Conservation (phyloP, 495 filamentous ascomycete genomes). For the Penicillium waksmanii region DNA sequence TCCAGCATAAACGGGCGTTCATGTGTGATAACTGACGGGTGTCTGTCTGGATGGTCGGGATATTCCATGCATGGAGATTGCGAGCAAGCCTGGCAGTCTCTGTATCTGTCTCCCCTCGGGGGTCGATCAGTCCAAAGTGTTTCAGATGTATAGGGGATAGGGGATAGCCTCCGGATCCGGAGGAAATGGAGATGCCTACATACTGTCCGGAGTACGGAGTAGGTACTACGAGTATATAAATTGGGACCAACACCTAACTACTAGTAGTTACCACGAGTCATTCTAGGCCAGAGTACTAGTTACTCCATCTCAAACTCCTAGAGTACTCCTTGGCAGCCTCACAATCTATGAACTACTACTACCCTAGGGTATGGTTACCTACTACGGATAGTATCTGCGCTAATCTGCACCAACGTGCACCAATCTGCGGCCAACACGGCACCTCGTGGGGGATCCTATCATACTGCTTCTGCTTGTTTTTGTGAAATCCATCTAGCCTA, state of each 20-base stretch:
- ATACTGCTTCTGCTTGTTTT: not conserved
- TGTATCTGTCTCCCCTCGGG: not conserved
- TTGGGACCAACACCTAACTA: not conserved
- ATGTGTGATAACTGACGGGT: not conserved
- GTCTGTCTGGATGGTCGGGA: not conserved
- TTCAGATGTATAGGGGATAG: not conserved
- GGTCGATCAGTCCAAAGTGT: not conserved
- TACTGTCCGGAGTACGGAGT: not conserved
- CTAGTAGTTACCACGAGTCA: not conserved
- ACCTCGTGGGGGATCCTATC: not conserved
- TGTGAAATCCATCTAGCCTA: not conserved
- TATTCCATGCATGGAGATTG: not conserved
- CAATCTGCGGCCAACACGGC: not conserved
- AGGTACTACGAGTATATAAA: not conserved
- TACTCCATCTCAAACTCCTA: too few species aligned
- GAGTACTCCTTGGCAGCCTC: too few species aligned
- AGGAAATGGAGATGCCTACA: not conserved
- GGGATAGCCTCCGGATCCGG: not conserved
- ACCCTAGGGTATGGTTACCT: too few species aligned
- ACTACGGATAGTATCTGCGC: too few species aligned
- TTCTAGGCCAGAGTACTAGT: too few species aligned
- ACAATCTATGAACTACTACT: too few species aligned
- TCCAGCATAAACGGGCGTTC: too few species aligned
- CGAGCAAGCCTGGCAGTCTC: not conserved
- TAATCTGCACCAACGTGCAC: not conserved